These are phyloP conservation scores for Umbellularia californica DNA, from an alignment of 164 flowering plant species.

Conservation along the genomic window DNA sequence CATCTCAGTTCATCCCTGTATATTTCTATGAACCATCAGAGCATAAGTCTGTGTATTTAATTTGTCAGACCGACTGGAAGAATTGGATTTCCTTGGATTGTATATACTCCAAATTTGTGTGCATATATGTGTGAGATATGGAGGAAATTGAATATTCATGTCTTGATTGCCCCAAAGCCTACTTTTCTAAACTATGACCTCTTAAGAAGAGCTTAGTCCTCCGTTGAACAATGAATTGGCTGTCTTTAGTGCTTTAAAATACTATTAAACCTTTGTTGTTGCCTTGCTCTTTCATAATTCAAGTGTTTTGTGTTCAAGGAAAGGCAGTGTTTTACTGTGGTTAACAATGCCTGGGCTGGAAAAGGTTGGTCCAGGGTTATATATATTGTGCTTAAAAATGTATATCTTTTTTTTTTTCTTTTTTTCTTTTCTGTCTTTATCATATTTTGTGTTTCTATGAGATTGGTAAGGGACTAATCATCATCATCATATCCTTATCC, in stretches of 20 bases:
- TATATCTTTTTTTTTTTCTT: too few species aligned
- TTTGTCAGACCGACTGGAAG: neutral
- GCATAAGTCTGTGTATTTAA: too few species aligned
- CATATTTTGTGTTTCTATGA: too few species aligned
- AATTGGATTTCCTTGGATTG: neutral
- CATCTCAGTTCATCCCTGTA: neutral
- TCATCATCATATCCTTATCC: too few species aligned
- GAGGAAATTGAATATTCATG: neutral
- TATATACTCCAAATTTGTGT: neutral
- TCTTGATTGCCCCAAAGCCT: neutral
- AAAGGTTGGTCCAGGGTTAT: neutral
- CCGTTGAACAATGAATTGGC: neutral
- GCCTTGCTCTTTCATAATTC: neutral
- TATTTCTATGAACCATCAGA: neutral
- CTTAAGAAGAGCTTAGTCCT: neutral
- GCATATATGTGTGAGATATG: neutral
- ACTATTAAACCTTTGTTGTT: neutral
- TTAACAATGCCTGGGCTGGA: neutral
- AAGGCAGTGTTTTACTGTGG: neutral
- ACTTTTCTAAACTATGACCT: neutral
- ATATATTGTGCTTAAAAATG: too few species aligned
- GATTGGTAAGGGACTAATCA: too few species aligned
- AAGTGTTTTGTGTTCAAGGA: neutral
- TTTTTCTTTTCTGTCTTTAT: neutral
- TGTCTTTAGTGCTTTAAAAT: neutral